Conservation (phyloP, 208 protist species). For the Chromosphaera perkinsii region DNA sequence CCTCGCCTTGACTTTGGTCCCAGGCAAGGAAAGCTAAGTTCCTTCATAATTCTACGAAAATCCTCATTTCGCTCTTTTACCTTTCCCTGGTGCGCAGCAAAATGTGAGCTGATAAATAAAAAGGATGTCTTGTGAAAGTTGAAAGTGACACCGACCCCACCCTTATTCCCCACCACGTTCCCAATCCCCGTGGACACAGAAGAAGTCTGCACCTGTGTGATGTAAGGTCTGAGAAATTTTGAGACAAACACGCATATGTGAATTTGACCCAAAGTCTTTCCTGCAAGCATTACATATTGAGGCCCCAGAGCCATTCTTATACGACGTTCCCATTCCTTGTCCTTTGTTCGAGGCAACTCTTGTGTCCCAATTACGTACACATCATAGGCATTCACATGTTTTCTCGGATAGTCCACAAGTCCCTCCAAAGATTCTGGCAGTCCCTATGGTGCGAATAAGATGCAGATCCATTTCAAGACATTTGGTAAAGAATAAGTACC, state of each 20-base stretch:
- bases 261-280: too few species aligned
- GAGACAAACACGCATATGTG: slow-evolving; percentile 23
- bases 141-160: slow-evolving; percentile 51
- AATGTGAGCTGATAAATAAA: slow-evolving; percentile 59
- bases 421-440: too few species aligned
- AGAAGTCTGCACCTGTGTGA: slow-evolving; percentile 10
- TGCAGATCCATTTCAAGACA: too few species aligned
- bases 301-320: too few species aligned
- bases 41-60: slow-evolving; percentile 22
- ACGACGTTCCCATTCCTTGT: too few species aligned
- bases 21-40: neutral
- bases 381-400: too few species aligned
- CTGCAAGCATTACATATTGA: too few species aligned
- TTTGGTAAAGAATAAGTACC: too few species aligned
- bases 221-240: neutral
- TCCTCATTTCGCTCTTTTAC: neutral
- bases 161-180: slow-evolving; percentile 60
- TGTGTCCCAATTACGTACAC: too few species aligned
- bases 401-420: too few species aligned
- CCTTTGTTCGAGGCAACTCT: too few species aligned
- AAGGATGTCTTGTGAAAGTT: slow-evolving; percentile 45
- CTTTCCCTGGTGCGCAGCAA: slow-evolving; percentile 43
- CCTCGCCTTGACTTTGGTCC: neutral
- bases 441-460: too few species aligned
- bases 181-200: slow-evolving; percentile 38